phyloP scores from a whole-genome alignment of 306 rosid species.

The Cotoneaster glaucophyllus region DNA sequence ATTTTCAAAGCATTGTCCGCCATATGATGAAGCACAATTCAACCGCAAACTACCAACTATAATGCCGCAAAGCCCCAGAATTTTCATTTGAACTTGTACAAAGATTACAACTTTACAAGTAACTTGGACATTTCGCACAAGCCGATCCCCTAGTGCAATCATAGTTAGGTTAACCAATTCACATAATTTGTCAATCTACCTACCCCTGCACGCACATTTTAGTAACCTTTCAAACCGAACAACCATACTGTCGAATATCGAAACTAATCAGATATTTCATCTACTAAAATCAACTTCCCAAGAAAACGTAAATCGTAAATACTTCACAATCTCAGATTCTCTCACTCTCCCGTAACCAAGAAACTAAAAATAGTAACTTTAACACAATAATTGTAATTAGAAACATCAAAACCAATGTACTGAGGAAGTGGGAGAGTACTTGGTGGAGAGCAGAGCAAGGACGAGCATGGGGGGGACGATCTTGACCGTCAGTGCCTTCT shows the following conservation, averaged over 20 bases:
- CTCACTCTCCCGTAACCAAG: not conserved
- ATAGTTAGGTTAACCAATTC: not conserved
- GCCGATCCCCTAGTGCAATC: not conserved
- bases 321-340: not conserved
- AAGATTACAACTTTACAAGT: not conserved
- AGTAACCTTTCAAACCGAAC: not conserved
- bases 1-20: too few species aligned
- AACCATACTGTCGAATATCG: not conserved
- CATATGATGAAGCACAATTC: not conserved
- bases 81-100: not conserved
- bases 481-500: slow-evolving; percentile 46
- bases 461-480: slow-evolving; percentile 69
- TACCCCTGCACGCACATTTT: not conserved
- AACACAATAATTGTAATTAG: not conserved
- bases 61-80: not conserved
- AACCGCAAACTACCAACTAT: not conserved
- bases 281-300: not conserved
- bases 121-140: not conserved
- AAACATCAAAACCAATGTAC: not conserved
- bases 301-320: not conserved
- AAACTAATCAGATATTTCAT: not conserved
- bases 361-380: not conserved
- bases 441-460: slow-evolving; percentile 68
- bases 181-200: not conserved
- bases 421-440: slow-evolving; percentile 21